Conservation (phyloP, 352 stramenopile genomes). For the Phytophthora uliginosa region DNA sequence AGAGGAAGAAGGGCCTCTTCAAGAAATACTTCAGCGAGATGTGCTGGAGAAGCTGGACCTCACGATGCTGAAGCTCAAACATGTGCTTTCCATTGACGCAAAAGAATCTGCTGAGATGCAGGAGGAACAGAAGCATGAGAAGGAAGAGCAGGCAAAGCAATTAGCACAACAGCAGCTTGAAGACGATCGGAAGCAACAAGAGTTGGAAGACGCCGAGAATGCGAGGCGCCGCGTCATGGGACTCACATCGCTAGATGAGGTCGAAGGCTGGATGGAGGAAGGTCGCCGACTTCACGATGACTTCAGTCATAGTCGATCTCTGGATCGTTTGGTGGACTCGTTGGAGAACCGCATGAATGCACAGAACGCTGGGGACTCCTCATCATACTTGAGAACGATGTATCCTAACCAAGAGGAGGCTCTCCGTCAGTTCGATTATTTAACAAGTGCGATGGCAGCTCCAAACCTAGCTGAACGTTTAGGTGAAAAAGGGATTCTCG, state of each 20-base stretch:
- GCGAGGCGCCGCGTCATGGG: slow-evolving; percentile 64
- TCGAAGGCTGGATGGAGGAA: slow-evolving; percentile 51
- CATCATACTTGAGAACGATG: neutral
- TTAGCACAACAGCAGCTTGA: slow-evolving; percentile 31
- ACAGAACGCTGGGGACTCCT: neutral
- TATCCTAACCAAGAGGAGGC: slow-evolving; percentile 4
- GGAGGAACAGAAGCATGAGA: slow-evolving; percentile 21
- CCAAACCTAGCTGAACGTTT: neutral
- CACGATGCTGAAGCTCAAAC: slow-evolving; percentile 71
- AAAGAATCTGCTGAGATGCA: slow-evolving; percentile 59
- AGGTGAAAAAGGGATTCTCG: neutral
- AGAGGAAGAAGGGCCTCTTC: slow-evolving; percentile 19
- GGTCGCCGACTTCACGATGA: slow-evolving; percentile 22
- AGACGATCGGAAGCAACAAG: slow-evolving; percentile 30
- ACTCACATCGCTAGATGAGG: slow-evolving; percentile 52
- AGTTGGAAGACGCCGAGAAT: slow-evolving; percentile 46
- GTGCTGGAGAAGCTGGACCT: slow-evolving; percentile 71
- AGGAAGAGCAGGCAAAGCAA: slow-evolving; percentile 18
- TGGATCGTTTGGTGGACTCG: slow-evolving; percentile 20
- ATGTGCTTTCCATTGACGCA: slow-evolving; percentile 56
- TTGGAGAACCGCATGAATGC: slow-evolving; percentile 15
- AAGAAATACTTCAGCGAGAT: slow-evolving; percentile 53
- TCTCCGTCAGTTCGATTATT: slow-evolving; percentile 22
- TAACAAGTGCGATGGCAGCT: slow-evolving; percentile 1
- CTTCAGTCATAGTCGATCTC: slow-evolving; percentile 4